A percentile compares a stretch with the other conserved stretches of the same genome.
Conservation (phyloP, 148 eudicot species). For the Heliosperma pusillum region DNA sequence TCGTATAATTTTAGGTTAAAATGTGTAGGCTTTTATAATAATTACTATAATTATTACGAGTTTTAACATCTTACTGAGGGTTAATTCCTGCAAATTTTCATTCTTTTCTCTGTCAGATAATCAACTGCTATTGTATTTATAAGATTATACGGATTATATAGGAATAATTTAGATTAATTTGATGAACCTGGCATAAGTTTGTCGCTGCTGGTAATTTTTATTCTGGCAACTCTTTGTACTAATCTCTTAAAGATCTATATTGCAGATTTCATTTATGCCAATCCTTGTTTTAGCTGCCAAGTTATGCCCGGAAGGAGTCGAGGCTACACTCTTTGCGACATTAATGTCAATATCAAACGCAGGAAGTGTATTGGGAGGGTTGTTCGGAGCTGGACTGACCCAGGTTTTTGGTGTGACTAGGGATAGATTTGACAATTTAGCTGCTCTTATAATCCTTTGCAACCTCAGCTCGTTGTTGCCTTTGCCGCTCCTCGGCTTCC, state of each 20-base stretch:
- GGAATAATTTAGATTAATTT: too few relatives aligned
- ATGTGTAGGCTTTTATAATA: too few relatives aligned
- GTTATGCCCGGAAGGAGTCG: slow-evolving; percentile 91
- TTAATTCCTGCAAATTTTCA: too few relatives aligned
- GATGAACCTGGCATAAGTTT: not conserved
- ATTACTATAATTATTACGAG: too few relatives aligned
- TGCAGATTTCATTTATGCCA: slow-evolving; percentile 97
- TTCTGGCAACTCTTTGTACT: too few relatives aligned
- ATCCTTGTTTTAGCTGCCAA: slow-evolving; percentile 92
- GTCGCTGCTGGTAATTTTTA: not conserved
- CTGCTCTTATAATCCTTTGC: slow-evolving; percentile 70
- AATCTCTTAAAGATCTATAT: slow-evolving; percentile 4
- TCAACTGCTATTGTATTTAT: too few relatives aligned
- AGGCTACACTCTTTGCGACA: slow-evolving; percentile 98
- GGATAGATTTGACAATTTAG: slow-evolving; percentile 73
- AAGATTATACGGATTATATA: too few relatives aligned
- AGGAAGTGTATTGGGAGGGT: slow-evolving; percentile 84
- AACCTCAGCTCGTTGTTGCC: slow-evolving; percentile 91
- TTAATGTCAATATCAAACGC: slow-evolving; percentile 94
- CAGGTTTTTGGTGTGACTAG: slow-evolving; percentile 82
- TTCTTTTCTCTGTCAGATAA: too few relatives aligned
- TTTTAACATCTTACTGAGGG: too few relatives aligned
- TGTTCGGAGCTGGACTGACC: slow-evolving; percentile 87
- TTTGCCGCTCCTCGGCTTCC: slow-evolving; percentile 77
- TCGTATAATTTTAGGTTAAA: too few relatives aligned